Evolutionary conservation across 1,284 basidiomycete genomes (phyloP), one percentile per base, ranked within the genome.

Genomic region (Apiotrichum montevideense): DNA sequence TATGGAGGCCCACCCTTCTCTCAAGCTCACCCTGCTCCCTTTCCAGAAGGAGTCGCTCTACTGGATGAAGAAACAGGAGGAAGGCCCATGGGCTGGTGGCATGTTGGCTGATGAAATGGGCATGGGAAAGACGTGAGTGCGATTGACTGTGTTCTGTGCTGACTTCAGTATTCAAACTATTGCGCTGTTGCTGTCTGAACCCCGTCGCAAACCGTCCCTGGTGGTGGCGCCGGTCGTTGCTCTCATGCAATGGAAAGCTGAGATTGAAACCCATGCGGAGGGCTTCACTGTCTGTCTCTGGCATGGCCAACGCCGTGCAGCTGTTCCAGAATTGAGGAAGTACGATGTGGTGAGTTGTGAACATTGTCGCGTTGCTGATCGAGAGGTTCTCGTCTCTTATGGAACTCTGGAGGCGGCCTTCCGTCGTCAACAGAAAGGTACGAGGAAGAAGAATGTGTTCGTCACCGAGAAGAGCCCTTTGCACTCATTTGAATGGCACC

Each of bases 161-260:
- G n/a, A 42, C 10, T 3, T 3, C 57, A 98, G 95, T 0, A 97
- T 98, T 60, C 96, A 98, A 72, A 94, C 95, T 66, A 94, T 98
- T 51, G 84, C 92, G 3, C 81, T 98, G 37, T 81, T 98, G 40
- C 84, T 95, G 2, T 86, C 87, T 0, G 74, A 77, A 54, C 75
- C 74, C 0, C 77, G 82, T 48, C 78, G 82, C 62, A 87, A 84
- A 71, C 92, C 92, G 0, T 94, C 91, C 57, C 82, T 98, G 8
- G 90, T 98, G 21, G 82, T 98, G 37, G 95, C 95, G 83, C 91
- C 91, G 2, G 96, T 93, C 3, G 95, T 98, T 49, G 96, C 96
- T 32, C 85, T 99, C 63, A 94, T 98, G 86, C 95, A 99, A 78
- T 98, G 96, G 96, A 85, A 86, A 65, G 92, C 95, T 73, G 96